Evolutionary conservation across 2,329 filamentous ascomycete genomes (phyloP).

Genomic region (Pseudopyricularia cyperi): DNA sequence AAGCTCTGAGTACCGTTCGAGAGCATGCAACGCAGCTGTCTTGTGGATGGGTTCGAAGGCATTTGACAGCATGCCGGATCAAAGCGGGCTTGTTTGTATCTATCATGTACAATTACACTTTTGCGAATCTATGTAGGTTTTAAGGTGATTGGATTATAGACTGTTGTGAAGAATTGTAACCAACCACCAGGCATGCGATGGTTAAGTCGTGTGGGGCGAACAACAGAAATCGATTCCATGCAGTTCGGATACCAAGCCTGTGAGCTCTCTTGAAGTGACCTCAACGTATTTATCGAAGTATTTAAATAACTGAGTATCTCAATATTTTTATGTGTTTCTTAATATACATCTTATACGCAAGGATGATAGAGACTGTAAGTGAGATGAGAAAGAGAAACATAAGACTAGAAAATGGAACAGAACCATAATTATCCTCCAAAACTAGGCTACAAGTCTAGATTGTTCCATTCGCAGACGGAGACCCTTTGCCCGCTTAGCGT

Average conservation of each 20-base stretch:
- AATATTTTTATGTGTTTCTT: neutral
- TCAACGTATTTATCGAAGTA: too few species aligned
- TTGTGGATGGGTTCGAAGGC: neutral
- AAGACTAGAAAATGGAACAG: neutral
- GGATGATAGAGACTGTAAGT: neutral
- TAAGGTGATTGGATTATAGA: neutral
- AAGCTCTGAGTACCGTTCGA: conserved; percentile 25
- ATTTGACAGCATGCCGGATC: neutral
- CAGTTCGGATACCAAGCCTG: too few species aligned
- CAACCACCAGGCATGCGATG: too few species aligned
- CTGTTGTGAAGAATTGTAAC: too few species aligned
- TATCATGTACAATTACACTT: neutral
- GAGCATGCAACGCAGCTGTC: neutral
- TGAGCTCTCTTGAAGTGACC: too few species aligned
- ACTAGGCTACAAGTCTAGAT: neutral
- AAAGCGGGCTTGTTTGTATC: neutral
- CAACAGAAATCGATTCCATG: too few species aligned
- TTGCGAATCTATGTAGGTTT: neutral
- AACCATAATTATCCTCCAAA: neutral
- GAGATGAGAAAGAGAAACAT: neutral
- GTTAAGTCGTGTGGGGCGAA: too few species aligned
- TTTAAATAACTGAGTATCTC: too few species aligned
- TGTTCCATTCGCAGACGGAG: neutral
- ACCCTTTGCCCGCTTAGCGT: conserved; percentile 32
- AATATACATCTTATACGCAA: neutral